Evolutionary conservation across 2,329 filamentous ascomycete genomes (phyloP).

Genomic region (Trichoderma aggressivum): DNA sequence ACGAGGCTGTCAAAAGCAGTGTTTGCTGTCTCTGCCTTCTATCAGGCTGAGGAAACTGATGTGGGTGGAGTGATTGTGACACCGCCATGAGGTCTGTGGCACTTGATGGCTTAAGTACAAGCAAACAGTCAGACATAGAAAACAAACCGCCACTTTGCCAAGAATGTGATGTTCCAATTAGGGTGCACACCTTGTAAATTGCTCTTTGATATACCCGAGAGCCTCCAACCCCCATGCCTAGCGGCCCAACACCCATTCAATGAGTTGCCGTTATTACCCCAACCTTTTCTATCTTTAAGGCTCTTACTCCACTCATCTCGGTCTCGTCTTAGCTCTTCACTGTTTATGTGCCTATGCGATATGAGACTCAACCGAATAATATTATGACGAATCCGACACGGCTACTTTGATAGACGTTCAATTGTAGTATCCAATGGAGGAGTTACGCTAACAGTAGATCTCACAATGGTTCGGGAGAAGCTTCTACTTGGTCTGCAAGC

Average conservation of each 20-base stretch:
- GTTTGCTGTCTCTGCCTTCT: neutral
- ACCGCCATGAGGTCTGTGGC: neutral
- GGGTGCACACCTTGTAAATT: neutral
- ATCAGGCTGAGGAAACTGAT: neutral
- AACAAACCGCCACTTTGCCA: neutral
- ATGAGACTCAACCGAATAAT: no score
- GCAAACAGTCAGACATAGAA: neutral
- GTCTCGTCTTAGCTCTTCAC: neutral
- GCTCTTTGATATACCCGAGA: neutral
- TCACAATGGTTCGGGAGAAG: no score
- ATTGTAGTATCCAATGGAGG: no score
- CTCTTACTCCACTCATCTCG: neutral
- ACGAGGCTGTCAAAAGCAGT: neutral
- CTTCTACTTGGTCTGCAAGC: no score
- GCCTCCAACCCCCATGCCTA: neutral
- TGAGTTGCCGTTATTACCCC: neutral
- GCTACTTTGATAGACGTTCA: no score
- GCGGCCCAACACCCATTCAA: neutral
- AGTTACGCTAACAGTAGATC: no score
- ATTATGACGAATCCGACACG: neutral
- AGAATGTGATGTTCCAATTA: neutral
- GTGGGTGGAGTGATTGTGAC: neutral
- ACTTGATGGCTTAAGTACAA: neutral
- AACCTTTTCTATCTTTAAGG: neutral
- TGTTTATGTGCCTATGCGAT: neutral